Conservation (phyloP, 148 eudicot genomes). For the Pharnaceum exiguum region DNA sequence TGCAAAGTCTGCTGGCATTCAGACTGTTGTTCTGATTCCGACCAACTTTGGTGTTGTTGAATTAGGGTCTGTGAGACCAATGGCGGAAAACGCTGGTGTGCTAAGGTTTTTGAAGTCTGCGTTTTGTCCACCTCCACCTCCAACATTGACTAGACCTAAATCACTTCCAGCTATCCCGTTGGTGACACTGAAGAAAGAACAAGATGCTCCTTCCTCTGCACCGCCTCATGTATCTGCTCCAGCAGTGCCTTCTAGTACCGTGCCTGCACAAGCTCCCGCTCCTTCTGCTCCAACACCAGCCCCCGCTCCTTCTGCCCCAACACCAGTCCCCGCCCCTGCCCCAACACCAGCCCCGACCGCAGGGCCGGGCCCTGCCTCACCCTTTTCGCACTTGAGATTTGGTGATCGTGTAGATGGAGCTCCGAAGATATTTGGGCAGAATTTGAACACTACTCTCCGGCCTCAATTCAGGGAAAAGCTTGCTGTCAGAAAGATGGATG, state of each 20-base stretch:
- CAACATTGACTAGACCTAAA: slow-evolving; percentile 24
- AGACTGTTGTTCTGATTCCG: slow-evolving; percentile 75
- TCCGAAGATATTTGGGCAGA: slow-evolving; percentile 72
- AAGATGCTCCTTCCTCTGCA: slow-evolving; percentile 7
- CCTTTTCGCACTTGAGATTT: slow-evolving; percentile 16
- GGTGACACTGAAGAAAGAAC: slow-evolving; percentile 34
- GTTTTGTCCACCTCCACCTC: slow-evolving; percentile 32
- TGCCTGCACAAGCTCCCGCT: neutral
- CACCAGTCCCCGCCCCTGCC: neutral
- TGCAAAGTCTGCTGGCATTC: slow-evolving; percentile 70
- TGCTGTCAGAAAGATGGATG: slow-evolving; percentile 53
- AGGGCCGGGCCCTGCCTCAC: no score
- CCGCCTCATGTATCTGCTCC: neutral
- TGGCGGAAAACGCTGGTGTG: slow-evolving; percentile 47
- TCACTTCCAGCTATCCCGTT: slow-evolving; percentile 21
- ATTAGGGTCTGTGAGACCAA: slow-evolving; percentile 63
- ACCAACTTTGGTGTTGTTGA: slow-evolving; percentile 85
- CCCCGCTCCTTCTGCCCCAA: neutral
- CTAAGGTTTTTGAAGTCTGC: slow-evolving; percentile 41
- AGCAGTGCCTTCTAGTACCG: neutral
- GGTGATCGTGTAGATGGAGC: slow-evolving; percentile 22
- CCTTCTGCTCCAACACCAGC: neutral
- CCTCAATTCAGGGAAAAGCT: slow-evolving; percentile 59
- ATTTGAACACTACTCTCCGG: slow-evolving; percentile 25
- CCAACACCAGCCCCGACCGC: slow-evolving; percentile 9